phyloP scores from a whole-genome alignment of 1,284 basidiomycete species.

The Pascua guehoae region DNA sequence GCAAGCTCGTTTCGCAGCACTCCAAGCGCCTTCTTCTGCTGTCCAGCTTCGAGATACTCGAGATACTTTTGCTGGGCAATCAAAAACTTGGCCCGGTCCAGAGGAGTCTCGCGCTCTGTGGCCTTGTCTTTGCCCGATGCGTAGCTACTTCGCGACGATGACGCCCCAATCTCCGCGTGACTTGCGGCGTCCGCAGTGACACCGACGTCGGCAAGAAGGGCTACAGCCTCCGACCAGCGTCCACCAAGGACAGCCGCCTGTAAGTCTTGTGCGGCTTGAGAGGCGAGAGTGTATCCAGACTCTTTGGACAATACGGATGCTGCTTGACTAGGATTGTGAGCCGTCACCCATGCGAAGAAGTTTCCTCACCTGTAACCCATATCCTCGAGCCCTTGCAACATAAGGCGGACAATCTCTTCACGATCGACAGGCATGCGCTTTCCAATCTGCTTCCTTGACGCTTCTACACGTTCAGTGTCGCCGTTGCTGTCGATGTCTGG shows the following conservation, averaged over 20 bases:
- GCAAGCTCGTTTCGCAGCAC: slow-evolving; percentile 85
- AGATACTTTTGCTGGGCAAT: slow-evolving; percentile 95
- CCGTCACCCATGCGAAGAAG: not conserved
- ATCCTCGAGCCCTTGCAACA: slow-evolving; percentile 85
- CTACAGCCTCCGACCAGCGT: slow-evolving; percentile 77
- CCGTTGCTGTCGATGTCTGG: slow-evolving; percentile 14
- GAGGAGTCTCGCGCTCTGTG: slow-evolving; percentile 17
- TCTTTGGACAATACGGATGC: slow-evolving; percentile 84
- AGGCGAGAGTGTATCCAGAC: slow-evolving; percentile 85
- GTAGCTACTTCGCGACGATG: slow-evolving; percentile 29
- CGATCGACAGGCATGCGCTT: slow-evolving; percentile 60
- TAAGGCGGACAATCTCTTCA: slow-evolving; percentile 85
- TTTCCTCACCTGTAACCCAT: slow-evolving; percentile 82
- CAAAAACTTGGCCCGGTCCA: slow-evolving; percentile 75
- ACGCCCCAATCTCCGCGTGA: slow-evolving; percentile 2
- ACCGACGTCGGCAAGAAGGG: slow-evolving; percentile 64
- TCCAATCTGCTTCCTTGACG: slow-evolving; percentile 16
- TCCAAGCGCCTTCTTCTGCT: slow-evolving; percentile 75
- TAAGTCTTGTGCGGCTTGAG: slow-evolving; percentile 72
- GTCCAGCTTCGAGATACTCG: slow-evolving; percentile 80
- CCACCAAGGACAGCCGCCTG: slow-evolving; percentile 76
- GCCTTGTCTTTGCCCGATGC: slow-evolving; percentile 29
- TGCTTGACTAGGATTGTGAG: slow-evolving; percentile 61
- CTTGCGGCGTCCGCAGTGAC: slow-evolving; percentile 44
- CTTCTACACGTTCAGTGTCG: not conserved